Evolutionary conservation across 2,329 filamentous ascomycete species (phyloP).

Genomic region (Beauveria brongniartii): DNA sequence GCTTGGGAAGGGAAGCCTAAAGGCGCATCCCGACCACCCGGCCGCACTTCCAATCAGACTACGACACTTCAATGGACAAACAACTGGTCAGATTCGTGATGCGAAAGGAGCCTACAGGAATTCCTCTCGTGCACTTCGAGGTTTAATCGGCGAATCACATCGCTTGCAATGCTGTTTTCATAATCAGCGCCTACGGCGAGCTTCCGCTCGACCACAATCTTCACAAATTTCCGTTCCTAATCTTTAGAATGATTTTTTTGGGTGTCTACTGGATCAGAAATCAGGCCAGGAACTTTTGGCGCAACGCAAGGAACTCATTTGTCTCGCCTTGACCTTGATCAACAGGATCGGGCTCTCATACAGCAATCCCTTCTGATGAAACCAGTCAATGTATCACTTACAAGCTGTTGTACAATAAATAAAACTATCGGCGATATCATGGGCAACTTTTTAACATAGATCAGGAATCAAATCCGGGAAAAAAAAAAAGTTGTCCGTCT

Average conservation of each 20-base stretch:
- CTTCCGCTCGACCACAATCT: background rate
- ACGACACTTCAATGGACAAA: constrained; percentile 22
- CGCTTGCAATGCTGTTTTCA: background rate
- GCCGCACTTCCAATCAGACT: background rate
- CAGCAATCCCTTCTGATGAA: background rate
- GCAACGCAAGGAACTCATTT: too few species aligned
- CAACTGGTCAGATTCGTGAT: constrained; percentile 23
- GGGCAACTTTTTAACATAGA: too few species aligned
- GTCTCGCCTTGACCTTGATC: background rate
- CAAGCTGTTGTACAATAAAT: background rate
- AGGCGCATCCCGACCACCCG: background rate
- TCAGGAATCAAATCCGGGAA: too few species aligned
- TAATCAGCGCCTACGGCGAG: background rate
- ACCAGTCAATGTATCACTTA: background rate
- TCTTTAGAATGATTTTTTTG: background rate
- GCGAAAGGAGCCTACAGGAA: background rate
- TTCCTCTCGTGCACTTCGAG: background rate
- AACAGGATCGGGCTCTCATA: background rate
- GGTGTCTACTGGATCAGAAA: too few species aligned
- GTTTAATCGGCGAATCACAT: background rate
- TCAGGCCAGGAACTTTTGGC: too few species aligned
- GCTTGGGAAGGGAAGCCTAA: constrained; percentile 42
- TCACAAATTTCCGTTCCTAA: too few species aligned
- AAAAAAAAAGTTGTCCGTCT: background rate
- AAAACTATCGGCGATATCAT: too few species aligned